These are phyloP conservation scores for Pezicula neosporulosa DNA, from an alignment of 2,329 filamentous ascomycete genomes.

Conservation along the genomic window DNA sequence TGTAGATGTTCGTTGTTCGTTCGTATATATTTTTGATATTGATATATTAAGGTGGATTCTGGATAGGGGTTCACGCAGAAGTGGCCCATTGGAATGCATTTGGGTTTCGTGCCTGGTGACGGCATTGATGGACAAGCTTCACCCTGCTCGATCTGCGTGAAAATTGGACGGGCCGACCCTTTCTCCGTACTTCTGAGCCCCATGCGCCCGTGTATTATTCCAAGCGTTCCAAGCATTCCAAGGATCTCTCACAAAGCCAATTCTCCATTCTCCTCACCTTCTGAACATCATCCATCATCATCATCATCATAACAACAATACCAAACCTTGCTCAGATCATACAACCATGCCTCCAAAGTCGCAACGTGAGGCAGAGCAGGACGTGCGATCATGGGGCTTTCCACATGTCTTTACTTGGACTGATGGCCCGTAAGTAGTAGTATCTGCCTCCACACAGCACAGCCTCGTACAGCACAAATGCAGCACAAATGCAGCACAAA, in stretches of 20 bases:
- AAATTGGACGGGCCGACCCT: background rate
- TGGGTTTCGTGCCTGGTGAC: background rate
- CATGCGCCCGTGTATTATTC: too few relatives aligned
- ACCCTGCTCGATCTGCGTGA: background rate
- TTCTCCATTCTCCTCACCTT: background rate
- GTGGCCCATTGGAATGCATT: background rate
- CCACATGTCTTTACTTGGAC: conserved; percentile 68
- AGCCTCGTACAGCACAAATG: conserved; percentile 1
- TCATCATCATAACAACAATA: background rate
- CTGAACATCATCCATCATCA: background rate
- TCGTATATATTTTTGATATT: background rate
- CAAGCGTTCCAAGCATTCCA: background rate
- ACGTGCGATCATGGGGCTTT: conserved; percentile 70
- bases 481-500: background rate
- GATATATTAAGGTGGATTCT: background rate
- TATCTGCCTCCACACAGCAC: conserved; percentile 1
- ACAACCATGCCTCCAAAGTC: conserved; percentile 29
- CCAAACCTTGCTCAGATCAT: background rate
- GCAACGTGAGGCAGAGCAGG: conserved; percentile 48
- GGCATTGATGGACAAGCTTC: background rate
- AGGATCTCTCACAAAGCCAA: background rate
- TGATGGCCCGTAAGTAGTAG: conserved; percentile 57
- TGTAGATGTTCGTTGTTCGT: background rate
- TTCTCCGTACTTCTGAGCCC: background rate
- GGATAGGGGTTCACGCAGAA: background rate